Percentiles rank a stretch among this genome's conserved stretches.
Evolutionary conservation across 306 rosid species (phyloP).

Genomic region (Alnus glutinosa): DNA sequence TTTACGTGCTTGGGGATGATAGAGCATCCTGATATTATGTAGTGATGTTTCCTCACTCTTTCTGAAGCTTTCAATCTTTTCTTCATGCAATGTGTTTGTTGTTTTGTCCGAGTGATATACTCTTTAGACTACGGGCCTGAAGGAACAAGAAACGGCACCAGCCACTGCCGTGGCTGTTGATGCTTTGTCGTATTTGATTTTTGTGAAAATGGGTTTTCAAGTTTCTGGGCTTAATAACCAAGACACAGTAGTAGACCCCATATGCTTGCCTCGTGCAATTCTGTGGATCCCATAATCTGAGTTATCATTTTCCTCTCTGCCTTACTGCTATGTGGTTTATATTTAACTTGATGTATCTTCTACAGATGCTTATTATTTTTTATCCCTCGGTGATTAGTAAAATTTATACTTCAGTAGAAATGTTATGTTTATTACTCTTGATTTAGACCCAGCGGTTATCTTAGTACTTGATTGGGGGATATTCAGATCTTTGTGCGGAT

Average conservation of each 20-base stretch:
- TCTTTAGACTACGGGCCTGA: background rate
- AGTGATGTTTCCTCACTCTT: constrained; percentile 19
- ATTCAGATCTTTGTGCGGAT: constrained; percentile 25
- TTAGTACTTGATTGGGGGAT: constrained; percentile 18
- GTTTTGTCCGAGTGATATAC: constrained; percentile 23
- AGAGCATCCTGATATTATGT: constrained; percentile 8
- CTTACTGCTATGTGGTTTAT: constrained; percentile 6
- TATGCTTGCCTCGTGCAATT: constrained; percentile 27
- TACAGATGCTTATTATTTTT: constrained; percentile 1
- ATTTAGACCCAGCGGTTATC: constrained; percentile 13
- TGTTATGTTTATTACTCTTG: constrained; percentile 7
- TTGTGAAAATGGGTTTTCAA: constrained; percentile 16
- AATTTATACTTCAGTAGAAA: constrained; percentile 13
- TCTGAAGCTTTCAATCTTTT: constrained; percentile 14
- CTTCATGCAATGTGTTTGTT: constrained; percentile 36
- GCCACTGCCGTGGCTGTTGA: background rate
- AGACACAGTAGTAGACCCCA: constrained; percentile 26
- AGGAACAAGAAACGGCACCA: constrained; percentile 10
- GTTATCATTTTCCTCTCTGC: constrained; percentile 7
- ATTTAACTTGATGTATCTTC: constrained; percentile 13
- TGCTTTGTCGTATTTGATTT: constrained; percentile 7
- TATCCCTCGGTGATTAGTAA: constrained; percentile 2
- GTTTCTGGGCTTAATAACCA: constrained; percentile 14
- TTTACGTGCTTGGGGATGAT: constrained; percentile 3
- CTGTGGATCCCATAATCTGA: constrained; percentile 19